Base-by-base conservation (phyloP, 2,329 filamentous ascomycete species). In the Arthrobotrys musiformis region DNA sequence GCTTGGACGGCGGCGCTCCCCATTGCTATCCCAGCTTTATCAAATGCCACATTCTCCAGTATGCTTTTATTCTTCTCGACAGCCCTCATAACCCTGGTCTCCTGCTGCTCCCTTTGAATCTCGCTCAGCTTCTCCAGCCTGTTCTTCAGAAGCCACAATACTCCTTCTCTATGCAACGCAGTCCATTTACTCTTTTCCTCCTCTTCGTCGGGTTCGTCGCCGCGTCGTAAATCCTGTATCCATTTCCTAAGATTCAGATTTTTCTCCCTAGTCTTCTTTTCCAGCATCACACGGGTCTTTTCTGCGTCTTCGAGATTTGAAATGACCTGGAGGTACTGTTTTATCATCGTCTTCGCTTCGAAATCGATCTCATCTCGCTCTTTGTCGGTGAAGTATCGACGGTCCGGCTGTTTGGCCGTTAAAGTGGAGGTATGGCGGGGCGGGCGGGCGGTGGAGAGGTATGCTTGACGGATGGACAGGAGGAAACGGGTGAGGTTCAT, bases 91-190 rank as follows among this genome's bases (percentile, higher is more conserved):
- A 98, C 86, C 80, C 95, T 86, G 81, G 92, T 92, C 85, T 97
- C 94, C 87, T 98, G 97, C 93, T 98, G 97, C 61, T 88, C 88
- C 81, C 93, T 90, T 85, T 98, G 94, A 79, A 91, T 89, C 81
- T 89, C 87, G 46, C 92, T 91, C 70, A 91, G 93, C 79, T 89
- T 87, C 84, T 95, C 92, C 79, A 98, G 84, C 81, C 89, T 88
- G 82, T 91, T 88, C 79, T 92, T 87, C 81, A 99, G 83, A 80
- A 91, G 94, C 90, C 92, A 94, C 9, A 98, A 85, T 52, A 99
- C 89, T 79, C 91, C 91, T 81, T 97, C 94, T 63, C 94, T 86
- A 80, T 97, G 91, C 60, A 89, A 87, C 61, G 88, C 90, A 5
- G 92, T 84, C 44, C 89, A 89, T 78, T 89, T 89, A 69, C 89